These are phyloP conservation scores for Polytolypa hystricis DNA, from an alignment of 2,329 filamentous ascomycete genomes.

Conservation along the genomic window DNA sequence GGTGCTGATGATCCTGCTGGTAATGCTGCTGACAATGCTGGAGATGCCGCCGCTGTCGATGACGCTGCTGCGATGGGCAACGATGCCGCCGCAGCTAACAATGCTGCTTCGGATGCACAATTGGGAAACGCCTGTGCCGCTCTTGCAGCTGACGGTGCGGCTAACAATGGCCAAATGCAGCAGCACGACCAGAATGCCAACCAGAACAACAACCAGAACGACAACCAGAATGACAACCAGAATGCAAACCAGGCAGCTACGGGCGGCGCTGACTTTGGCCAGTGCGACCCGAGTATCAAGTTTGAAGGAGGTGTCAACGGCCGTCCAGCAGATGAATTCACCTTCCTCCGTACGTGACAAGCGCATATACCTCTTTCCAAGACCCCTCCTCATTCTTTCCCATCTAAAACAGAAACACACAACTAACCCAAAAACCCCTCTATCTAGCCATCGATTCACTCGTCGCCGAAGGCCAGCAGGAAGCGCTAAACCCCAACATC, in stretches of 20 bases:
- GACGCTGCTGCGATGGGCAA: constrained; percentile 13
- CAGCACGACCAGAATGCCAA: no score
- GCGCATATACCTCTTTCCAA: no score
- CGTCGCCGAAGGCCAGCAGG: constrained; percentile 51
- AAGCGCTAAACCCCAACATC: constrained; percentile 61
- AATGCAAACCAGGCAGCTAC: constrained; percentile 9
- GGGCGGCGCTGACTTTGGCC: constrained; percentile 38
- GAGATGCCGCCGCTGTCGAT: constrained; percentile 16
- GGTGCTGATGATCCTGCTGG: no score
- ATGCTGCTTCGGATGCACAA: neutral
- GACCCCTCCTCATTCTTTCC: no score
- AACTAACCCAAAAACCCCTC: no score
- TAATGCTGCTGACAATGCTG: no score
- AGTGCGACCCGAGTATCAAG: constrained; percentile 43
- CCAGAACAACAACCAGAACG: constrained; percentile 2
- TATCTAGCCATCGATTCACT: constrained; percentile 52
- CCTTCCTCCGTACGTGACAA: no score
- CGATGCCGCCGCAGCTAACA: constrained; percentile 11
- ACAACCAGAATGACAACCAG: constrained; percentile 2
- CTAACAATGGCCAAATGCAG: constrained; percentile 3
- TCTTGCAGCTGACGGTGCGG: neutral
- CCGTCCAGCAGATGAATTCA: constrained; percentile 47
- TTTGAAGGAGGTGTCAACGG: constrained; percentile 45
- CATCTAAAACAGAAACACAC: no score
- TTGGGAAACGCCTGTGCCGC: neutral